Evolutionary conservation across 352 stramenopile genomes (phyloP).

Genomic region (Blastocystis sp.): DNA sequence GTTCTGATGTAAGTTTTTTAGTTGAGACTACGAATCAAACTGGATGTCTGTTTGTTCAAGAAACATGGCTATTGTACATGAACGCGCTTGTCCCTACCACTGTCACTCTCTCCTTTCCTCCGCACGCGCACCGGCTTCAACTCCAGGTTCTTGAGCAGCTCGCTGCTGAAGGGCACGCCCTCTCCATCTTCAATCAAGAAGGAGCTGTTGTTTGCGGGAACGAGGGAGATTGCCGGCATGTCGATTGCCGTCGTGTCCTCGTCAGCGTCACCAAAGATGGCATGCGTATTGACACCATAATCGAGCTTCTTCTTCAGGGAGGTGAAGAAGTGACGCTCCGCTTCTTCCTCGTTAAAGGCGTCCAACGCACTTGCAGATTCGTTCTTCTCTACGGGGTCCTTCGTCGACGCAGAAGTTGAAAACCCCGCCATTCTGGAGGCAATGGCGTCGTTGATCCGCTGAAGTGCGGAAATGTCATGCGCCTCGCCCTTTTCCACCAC

Average conservation of each 20-base stretch:
- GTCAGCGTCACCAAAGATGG: neutral
- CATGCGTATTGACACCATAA: neutral
- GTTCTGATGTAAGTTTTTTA: constrained; percentile 54
- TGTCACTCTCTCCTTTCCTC: neutral
- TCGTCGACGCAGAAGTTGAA: neutral
- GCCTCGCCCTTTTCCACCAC: neutral
- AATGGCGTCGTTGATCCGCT: constrained; percentile 28
- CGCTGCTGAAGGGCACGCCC: neutral
- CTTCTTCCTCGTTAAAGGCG: neutral
- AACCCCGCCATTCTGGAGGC: neutral
- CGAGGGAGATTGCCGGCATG: neutral
- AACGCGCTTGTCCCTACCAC: neutral
- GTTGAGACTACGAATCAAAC: neutral
- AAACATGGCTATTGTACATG: constrained; percentile 23
- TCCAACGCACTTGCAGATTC: neutral
- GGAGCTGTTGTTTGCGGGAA: neutral
- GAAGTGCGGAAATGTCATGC: neutral
- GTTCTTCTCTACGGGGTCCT: neutral
- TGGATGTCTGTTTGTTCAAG: constrained; percentile 1
- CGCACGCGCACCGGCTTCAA: neutral
- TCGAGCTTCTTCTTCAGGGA: neutral
- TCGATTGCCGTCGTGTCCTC: neutral
- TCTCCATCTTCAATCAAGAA: neutral
- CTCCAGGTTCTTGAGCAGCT: neutral
- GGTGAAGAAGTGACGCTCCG: neutral